phyloP scores from a whole-genome alignment of 192 early-diverging fungal genomes.

The Coemansia sp. region DNA sequence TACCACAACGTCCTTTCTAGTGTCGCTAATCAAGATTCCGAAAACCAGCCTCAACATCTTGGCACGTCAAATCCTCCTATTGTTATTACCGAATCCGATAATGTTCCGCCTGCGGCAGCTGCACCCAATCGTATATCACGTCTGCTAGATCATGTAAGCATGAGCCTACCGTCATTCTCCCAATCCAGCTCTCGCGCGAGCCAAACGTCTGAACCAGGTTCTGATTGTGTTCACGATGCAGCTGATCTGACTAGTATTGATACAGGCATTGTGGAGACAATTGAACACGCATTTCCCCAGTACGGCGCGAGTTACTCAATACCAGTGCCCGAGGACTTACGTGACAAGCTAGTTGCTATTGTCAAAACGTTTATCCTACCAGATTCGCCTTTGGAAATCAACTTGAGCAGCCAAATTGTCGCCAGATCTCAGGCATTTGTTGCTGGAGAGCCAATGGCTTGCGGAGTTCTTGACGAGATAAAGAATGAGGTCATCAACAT shows the following conservation, averaged over 20 bases:
- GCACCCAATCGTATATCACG: not conserved
- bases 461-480: conserved; percentile 21
- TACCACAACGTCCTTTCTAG: conserved; percentile 7
- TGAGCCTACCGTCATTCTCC: not conserved
- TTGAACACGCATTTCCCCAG: conserved; percentile 22
- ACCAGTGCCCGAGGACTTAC: conserved; percentile 21
- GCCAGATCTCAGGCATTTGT: conserved; percentile 12
- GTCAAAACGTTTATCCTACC: conserved; percentile 37
- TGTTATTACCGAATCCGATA: conserved; percentile 5
- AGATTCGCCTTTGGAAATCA: conserved; percentile 26
- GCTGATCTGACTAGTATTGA: conserved; percentile 13
- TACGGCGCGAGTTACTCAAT: conserved; percentile 7
- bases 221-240: not conserved
- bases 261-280: conserved; percentile 24
- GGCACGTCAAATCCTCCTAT: not conserved
- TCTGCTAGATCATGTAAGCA: not conserved
- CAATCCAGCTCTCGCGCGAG: not conserved
- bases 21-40: not conserved
- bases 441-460: conserved; percentile 17
- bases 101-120: not conserved
- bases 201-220: not conserved
- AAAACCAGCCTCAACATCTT: not conserved
- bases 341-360: conserved; percentile 20
- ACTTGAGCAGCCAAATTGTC: conserved; percentile 12
- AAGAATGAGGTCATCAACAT: conserved; percentile 36